Evolutionary conservation across 2,329 filamentous ascomycete species (phyloP).

Genomic region (Cercospora sp.): DNA sequence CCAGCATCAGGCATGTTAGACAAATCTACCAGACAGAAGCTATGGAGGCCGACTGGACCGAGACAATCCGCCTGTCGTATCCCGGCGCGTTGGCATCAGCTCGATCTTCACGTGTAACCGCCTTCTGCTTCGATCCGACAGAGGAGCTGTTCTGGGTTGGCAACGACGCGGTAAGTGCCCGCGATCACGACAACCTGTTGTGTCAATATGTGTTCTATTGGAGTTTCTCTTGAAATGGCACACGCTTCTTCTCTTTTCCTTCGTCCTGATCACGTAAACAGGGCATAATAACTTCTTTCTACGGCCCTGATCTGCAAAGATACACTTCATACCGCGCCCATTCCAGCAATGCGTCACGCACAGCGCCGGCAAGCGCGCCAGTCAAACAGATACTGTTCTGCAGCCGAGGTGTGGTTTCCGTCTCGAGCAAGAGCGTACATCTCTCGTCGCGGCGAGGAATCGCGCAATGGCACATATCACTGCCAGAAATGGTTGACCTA

Average conservation of each 20-base stretch:
- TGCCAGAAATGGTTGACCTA: slow-evolving; percentile 78
- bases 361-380: slow-evolving; percentile 60
- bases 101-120: slow-evolving; percentile 69
- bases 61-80: slow-evolving; percentile 78
- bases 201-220: not conserved
- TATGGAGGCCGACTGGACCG: slow-evolving; percentile 57
- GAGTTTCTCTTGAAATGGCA: not conserved
- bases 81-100: slow-evolving; percentile 72
- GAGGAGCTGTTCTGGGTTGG: slow-evolving; percentile 93
- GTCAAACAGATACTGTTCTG: slow-evolving; percentile 89
- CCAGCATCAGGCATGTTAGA: not conserved
- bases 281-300: slow-evolving; percentile 88
- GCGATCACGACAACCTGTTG: not conserved
- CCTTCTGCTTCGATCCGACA: slow-evolving; percentile 82
- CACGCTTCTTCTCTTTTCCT: not conserved
- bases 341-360: slow-evolving; percentile 44
- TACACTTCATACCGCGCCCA: slow-evolving; percentile 92
- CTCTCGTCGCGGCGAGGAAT: slow-evolving; percentile 81
- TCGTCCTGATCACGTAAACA: slow-evolving; percentile 41
- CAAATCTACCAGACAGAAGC: slow-evolving; percentile 7
- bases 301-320: slow-evolving; percentile 76
- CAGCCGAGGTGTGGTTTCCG: slow-evolving; percentile 83
- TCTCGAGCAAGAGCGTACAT: slow-evolving; percentile 81
- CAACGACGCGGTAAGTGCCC: slow-evolving; percentile 73
- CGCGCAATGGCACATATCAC: slow-evolving; percentile 83